phyloP scores from a whole-genome alignment of 345 rosid genomes.

The Aegle marmelos region DNA sequence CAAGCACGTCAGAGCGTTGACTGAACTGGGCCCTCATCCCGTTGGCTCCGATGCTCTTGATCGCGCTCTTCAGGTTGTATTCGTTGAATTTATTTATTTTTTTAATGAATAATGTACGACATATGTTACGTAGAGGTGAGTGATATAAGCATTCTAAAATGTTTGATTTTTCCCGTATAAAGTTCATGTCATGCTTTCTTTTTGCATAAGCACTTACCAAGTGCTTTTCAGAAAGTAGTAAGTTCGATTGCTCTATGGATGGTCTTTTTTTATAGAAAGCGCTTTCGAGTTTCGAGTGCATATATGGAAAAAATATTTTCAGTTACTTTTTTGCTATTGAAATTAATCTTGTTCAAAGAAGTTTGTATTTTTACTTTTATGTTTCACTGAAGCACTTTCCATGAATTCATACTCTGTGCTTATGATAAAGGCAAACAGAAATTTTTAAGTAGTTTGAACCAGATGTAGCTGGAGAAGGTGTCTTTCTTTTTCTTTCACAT shows the following conservation, averaged over 20 bases:
- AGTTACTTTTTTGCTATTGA: no score
- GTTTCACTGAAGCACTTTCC: neutral
- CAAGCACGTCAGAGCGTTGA: slow-evolving; percentile 74
- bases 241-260: no score
- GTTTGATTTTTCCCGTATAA: neutral
- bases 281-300: neutral
- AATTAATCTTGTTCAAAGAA: no score
- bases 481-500: neutral
- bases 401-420: no score
- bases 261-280: neutral
- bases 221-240: neutral
- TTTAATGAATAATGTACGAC: neutral
- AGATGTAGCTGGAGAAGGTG: neutral
- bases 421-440: neutral
- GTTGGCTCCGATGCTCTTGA: slow-evolving; percentile 78
- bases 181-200: no score
- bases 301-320: neutral
- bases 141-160: neutral
- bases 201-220: neutral
- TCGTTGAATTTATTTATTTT: no score
- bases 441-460: neutral
- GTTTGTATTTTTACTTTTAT: no score
- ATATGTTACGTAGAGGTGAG: neutral
- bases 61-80: slow-evolving; percentile 60
- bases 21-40: slow-evolving; percentile 81